Percentiles rank a stretch among this genome's conserved stretches.
Evolutionary conservation across 495 filamentous ascomycete species (phyloP).

Genomic region (Elaphomyces granulatus): DNA sequence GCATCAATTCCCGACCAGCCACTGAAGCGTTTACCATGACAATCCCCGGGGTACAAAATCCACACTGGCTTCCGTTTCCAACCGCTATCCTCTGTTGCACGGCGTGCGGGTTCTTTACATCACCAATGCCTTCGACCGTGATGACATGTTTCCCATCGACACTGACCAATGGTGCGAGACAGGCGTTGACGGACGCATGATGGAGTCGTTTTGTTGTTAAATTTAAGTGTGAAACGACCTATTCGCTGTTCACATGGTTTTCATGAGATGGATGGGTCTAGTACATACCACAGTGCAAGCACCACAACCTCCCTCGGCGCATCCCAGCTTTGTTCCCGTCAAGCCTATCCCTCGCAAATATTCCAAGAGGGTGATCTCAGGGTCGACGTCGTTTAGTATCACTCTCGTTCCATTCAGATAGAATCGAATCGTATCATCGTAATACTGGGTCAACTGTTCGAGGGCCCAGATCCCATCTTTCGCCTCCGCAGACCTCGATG

Average conservation of each 20-base stretch:
- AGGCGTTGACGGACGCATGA: constrained; percentile 78
- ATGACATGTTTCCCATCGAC: constrained; percentile 98
- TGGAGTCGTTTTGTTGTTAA: constrained; percentile 76
- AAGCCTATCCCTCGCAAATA: constrained; percentile 83
- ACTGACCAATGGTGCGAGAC: constrained; percentile 79
- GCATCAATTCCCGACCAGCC: neutral
- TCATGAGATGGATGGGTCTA: neutral
- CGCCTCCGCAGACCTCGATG: constrained; percentile 32
- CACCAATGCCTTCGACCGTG: constrained; percentile 94
- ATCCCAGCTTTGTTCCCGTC: constrained; percentile 63
- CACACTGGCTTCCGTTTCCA: constrained; percentile 47
- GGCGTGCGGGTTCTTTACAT: constrained; percentile 74
- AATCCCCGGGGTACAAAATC: constrained; percentile 94
- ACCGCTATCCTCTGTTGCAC: constrained; percentile 77
- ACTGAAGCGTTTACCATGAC: constrained; percentile 51
- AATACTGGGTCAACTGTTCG: constrained; percentile 43
- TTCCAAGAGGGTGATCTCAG: constrained; percentile 84
- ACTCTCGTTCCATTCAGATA: constrained; percentile 95
- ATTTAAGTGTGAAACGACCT: constrained; percentile 82
- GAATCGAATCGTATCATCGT: constrained; percentile 61
- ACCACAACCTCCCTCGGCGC: constrained; percentile 91
- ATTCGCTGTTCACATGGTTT: constrained; percentile 2
- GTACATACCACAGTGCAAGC: constrained; percentile 77
- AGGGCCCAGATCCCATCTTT: constrained; percentile 31
- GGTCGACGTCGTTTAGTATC: constrained; percentile 65